Evolutionary conservation across 2,329 filamentous ascomycete genomes (phyloP), one percentile per base, ranked within the genome.

Genomic region (Hypoxylon sp.): DNA sequence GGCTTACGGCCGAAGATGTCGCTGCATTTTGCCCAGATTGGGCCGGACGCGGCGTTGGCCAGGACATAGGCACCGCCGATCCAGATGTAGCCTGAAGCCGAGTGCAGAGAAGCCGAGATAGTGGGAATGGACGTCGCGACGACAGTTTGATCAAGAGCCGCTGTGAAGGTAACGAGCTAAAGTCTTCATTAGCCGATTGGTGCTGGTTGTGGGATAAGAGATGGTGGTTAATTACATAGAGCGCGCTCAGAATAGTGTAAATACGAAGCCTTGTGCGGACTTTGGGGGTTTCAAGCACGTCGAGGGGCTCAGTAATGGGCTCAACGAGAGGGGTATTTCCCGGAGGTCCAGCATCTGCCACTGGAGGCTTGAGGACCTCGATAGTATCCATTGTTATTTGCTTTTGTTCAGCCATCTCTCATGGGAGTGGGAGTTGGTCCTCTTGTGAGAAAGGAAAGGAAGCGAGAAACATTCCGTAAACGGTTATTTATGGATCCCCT

Each of bases 11-110:
- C 82, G 79, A 80, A 83, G 31, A 83, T 82, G 64, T 84, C 81
- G 17, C 77, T 79, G 58, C 81, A 73, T 54, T 80, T 82, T 0
- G 86, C 88, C 89, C 89, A 91, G 61, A 89, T 85, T 1, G 89
- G 88, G 0, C 83, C 84, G 0, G 82, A 81, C 0, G 88, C 87
- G 0, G 88, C 86, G 72, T 86, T 88, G 10, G 88, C 88, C 5
- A 91, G 84, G 0, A 91, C 78, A 74, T 89, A 92, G 1, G 89
- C 87, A 17, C 85, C 86, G 1, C 89, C 89, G 57, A 92, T 88
- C 90, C 89, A 91, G 14, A 86, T 85, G 76, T 91, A 92, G 8
- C 88, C 88, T 6, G 85, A 80, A 2, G 73, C 69, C 5, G 86
- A 89, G 46, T 85, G 77, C 4, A 90, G 79, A 22, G 87, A 79